Percentiles rank a stretch among this genome's conserved stretches.
phyloP scores from a whole-genome alignment of 208 protist species.

The Acanthamoeba healyi region DNA sequence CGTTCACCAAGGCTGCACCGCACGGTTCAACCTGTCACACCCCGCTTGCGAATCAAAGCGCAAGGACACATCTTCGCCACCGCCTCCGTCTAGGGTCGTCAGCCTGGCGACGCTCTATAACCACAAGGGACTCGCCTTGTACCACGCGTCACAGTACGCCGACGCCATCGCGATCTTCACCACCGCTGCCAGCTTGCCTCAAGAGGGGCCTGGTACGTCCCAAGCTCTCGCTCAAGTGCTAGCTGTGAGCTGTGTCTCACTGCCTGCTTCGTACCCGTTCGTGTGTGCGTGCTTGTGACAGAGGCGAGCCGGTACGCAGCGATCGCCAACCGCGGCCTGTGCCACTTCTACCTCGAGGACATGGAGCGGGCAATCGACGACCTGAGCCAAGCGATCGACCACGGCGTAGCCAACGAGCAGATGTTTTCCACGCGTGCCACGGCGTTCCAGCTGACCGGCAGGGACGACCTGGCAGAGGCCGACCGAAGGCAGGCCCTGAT shows the following conservation, averaged over 20 bases:
- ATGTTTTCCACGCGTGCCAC: neutral
- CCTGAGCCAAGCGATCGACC: neutral
- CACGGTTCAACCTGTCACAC: neutral
- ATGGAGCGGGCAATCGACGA: neutral
- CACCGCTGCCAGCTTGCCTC: neutral
- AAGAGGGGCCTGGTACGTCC: neutral
- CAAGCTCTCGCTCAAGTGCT: neutral
- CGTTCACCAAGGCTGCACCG: neutral
- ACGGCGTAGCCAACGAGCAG: neutral
- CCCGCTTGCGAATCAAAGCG: neutral
- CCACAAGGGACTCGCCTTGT: neutral
- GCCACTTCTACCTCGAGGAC: neutral
- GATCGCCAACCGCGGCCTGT: conserved; percentile 29
- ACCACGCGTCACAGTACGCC: neutral
- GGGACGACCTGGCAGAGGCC: neutral
- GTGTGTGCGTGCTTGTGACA: no score
- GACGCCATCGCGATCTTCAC: neutral
- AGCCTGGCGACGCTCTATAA: neutral
- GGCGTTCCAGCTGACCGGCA: neutral
- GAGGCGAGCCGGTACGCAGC: neutral
- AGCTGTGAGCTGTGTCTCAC: no score
- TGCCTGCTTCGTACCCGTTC: no score
- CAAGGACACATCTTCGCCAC: neutral
- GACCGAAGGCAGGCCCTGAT: neutral
- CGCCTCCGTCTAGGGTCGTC: neutral